A percentile compares a stretch with the other conserved stretches of the same genome.
Evolutionary conservation across 495 filamentous ascomycete genomes (phyloP).

Genomic region (Cercophora samala): DNA sequence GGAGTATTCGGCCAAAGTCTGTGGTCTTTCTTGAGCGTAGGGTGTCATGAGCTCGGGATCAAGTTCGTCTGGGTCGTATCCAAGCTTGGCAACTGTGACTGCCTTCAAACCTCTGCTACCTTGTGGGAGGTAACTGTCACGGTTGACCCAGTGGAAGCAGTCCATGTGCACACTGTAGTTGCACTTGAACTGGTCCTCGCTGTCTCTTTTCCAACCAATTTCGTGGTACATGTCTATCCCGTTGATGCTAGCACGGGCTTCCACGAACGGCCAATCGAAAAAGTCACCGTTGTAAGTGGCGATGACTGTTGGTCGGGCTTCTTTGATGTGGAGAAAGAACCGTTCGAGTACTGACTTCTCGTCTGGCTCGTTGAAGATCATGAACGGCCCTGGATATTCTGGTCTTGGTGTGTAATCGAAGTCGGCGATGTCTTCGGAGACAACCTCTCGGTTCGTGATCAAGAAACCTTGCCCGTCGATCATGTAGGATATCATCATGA

Average conservation of each 20-base stretch:
- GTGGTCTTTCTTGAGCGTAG: slow-evolving; percentile 86
- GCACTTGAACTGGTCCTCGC: slow-evolving; percentile 92
- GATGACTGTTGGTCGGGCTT: slow-evolving; percentile 90
- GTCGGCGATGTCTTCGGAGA: slow-evolving; percentile 95
- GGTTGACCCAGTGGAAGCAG: slow-evolving; percentile 97
- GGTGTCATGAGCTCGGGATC: slow-evolving; percentile 97
- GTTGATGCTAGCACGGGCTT: slow-evolving; percentile 82
- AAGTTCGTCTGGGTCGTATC: slow-evolving; percentile 96
- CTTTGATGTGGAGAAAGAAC: slow-evolving; percentile 94
- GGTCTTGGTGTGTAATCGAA: slow-evolving; percentile 98
- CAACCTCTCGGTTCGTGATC: slow-evolving; percentile 96
- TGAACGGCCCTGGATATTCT: slow-evolving; percentile 90
- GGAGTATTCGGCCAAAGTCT: slow-evolving; percentile 94
- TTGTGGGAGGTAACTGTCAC: slow-evolving; percentile 96
- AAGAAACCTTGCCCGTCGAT: slow-evolving; percentile 98
- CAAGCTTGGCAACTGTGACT: slow-evolving; percentile 94
- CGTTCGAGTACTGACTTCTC: slow-evolving; percentile 84
- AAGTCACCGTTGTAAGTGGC: slow-evolving; percentile 99
- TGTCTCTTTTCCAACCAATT: slow-evolving; percentile 93
- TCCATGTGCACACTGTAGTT: slow-evolving; percentile 98
- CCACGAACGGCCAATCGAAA: slow-evolving; percentile 99
- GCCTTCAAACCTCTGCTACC: slow-evolving; percentile 97
- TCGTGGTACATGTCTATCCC: slow-evolving; percentile 99
- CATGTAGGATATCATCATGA: slow-evolving; percentile 99
- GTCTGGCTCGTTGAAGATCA: slow-evolving; percentile 97